Evolutionary conservation across 169 alveolate genomes (phyloP).

Genomic region (Plasmodium berghei): DNA sequence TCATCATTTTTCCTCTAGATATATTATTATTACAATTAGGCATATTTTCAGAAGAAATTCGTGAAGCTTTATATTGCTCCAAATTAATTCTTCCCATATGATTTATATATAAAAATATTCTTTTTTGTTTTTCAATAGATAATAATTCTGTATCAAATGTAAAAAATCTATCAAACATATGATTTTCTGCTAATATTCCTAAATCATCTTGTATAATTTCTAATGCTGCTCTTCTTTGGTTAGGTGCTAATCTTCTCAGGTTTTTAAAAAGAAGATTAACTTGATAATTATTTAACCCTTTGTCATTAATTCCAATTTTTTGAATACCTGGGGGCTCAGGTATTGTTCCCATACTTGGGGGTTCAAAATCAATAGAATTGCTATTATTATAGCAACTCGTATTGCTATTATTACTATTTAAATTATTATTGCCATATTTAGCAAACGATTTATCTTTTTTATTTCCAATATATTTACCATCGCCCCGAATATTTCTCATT

Average conservation of each 20-base stretch:
- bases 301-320: conserved; percentile 84
- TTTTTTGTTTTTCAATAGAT: conserved; percentile 88
- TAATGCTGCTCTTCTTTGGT: conserved; percentile 89
- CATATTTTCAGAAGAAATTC: conserved; percentile 38
- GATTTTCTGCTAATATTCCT: conserved; percentile 89
- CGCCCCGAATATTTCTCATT: conserved; percentile 10
- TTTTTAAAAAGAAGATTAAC: conserved; percentile 82
- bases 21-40: conserved; percentile 20
- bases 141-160: conserved; percentile 87
- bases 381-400: background rate
- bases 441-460: conserved; percentile 15
- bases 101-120: conserved; percentile 86
- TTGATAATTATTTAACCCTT: conserved; percentile 85
- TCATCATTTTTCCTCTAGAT: conserved; percentile 23
- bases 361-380: conserved; percentile 61
- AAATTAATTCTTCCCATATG: conserved; percentile 88
- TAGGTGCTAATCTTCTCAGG: conserved; percentile 86
- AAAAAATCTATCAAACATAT: conserved; percentile 84
- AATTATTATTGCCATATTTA: conserved; percentile 1
- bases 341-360: conserved; percentile 85
- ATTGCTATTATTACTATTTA: conserved; percentile 6
- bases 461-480: background rate
- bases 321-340: conserved; percentile 89
- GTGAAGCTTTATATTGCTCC: conserved; percentile 78
- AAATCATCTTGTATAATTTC: conserved; percentile 90